A percentile compares a stretch with the other conserved stretches of the same genome.
Conservation (phyloP, 441 rosid genomes). For the Jatropha podagrica region DNA sequence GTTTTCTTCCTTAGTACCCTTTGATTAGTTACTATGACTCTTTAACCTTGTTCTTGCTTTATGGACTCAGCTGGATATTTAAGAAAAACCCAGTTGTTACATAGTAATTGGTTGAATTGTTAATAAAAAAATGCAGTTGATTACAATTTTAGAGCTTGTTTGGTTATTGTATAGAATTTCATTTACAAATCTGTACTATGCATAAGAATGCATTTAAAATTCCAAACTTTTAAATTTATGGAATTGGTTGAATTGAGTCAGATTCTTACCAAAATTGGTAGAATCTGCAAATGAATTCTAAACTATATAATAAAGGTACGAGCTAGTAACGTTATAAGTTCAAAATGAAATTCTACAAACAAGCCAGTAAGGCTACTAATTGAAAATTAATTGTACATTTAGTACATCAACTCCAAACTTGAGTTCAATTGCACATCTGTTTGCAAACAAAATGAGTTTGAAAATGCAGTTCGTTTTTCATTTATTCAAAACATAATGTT, state of each 20-base stretch:
- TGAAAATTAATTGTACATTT: no score
- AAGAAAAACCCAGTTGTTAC: slow-evolving; percentile 11
- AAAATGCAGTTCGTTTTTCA: not conserved
- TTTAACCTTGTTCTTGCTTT: slow-evolving; percentile 29
- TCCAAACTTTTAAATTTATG: no score
- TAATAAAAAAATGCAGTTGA: not conserved
- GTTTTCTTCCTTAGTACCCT: slow-evolving; percentile 39
- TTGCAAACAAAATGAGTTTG: no score
- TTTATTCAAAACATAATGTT: not conserved
- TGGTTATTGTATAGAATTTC: no score
- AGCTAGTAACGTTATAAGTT: not conserved
- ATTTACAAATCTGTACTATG: no score
- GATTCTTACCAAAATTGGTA: no score
- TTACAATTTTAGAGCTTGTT: not conserved
- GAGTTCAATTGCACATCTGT: no score
- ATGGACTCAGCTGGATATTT: slow-evolving; percentile 16
- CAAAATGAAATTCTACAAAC: not conserved
- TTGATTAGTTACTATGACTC: slow-evolving; percentile 20
- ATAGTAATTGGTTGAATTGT: not conserved
- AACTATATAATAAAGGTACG: no score
- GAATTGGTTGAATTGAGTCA: no score
- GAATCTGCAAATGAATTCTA: no score
- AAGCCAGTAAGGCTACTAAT: not conserved
- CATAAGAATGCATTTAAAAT: no score
- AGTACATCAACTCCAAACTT: no score